A percentile compares a stretch with the other conserved stretches of the same genome.
Evolutionary conservation across 169 alveolate species (phyloP).

Genomic region (Cryptosporidium bovis): DNA sequence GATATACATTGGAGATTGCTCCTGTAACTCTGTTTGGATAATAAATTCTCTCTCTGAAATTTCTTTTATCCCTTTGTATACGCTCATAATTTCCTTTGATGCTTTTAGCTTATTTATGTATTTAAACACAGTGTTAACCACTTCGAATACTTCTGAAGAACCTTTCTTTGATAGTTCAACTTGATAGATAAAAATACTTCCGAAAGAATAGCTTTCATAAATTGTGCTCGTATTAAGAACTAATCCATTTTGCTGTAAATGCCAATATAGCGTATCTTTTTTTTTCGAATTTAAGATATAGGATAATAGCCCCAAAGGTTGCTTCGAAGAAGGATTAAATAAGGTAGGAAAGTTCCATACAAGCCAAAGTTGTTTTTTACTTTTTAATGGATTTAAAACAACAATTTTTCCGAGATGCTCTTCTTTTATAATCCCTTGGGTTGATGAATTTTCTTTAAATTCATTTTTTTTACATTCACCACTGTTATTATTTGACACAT

Average conservation of each 20-base stretch:
- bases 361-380: slow-evolving; percentile 32
- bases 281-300: slow-evolving; percentile 51
- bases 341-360: slow-evolving; percentile 39
- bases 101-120: slow-evolving; percentile 48
- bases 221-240: slow-evolving; percentile 12
- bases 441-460: not conserved
- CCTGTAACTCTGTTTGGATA: slow-evolving; percentile 20
- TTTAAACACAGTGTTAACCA: slow-evolving; percentile 23
- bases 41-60: slow-evolving; percentile 63
- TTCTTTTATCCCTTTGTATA: slow-evolving; percentile 31
- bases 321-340: slow-evolving; percentile 12
- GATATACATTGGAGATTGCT: slow-evolving; percentile 38
- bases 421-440: not conserved
- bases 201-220: slow-evolving; percentile 55
- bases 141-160: not conserved
- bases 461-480: slow-evolving; percentile 11
- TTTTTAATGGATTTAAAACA: slow-evolving; percentile 16
- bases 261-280: slow-evolving; percentile 13
- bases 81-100: not conserved
- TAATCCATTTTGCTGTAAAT: slow-evolving; percentile 19
- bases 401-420: slow-evolving; percentile 30
- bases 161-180: slow-evolving; percentile 43
- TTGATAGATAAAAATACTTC: slow-evolving; percentile 56
- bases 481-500: slow-evolving; percentile 16
- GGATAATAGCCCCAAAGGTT: slow-evolving; percentile 24